A percentile compares a stretch with the other conserved stretches of the same genome.
These are phyloP conservation scores for Lipomyces sp. DNA, from an alignment of 805 yeast species.

Conservation along the genomic window DNA sequence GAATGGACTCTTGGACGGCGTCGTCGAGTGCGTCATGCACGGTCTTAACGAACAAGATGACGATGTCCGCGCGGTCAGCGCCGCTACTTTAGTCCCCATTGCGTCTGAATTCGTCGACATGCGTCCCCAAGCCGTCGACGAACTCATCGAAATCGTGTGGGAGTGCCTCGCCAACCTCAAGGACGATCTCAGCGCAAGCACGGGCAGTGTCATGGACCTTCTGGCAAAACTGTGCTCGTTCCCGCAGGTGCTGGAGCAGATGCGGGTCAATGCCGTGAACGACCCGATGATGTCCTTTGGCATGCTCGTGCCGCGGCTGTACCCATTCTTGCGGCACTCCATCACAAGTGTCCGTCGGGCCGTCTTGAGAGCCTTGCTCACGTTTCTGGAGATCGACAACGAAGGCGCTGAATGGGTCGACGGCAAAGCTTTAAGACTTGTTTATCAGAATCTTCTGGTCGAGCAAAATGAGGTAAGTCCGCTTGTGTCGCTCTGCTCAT, in stretches of 20 bases:
- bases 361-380: constrained; percentile 72
- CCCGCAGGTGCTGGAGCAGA: constrained; percentile 66
- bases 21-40: constrained; percentile 79
- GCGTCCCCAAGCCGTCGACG: constrained; percentile 47
- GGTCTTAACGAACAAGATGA: constrained; percentile 77
- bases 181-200: constrained; percentile 91
- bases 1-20: constrained; percentile 57
- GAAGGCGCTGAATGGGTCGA: constrained; percentile 68
- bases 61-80: constrained; percentile 96
- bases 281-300: constrained; percentile 59
- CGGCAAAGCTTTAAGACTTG: constrained; percentile 64
- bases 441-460: constrained; percentile 81
- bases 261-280: constrained; percentile 58
- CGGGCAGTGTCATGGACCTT: constrained; percentile 93
- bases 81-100: constrained; percentile 86
- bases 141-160: constrained; percentile 75
- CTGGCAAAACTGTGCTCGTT: constrained; percentile 83
- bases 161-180: constrained; percentile 74
- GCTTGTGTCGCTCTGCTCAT: not conserved
- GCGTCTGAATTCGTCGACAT: constrained; percentile 79
- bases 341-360: constrained; percentile 87
- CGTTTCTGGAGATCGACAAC: constrained; percentile 57
- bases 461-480: constrained; percentile 69
- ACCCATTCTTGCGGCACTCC: constrained; percentile 91
- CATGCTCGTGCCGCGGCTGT: constrained; percentile 79